phyloP scores from a whole-genome alignment of 2,329 filamentous ascomycete species.

The Scortechinia acanthostroma region DNA sequence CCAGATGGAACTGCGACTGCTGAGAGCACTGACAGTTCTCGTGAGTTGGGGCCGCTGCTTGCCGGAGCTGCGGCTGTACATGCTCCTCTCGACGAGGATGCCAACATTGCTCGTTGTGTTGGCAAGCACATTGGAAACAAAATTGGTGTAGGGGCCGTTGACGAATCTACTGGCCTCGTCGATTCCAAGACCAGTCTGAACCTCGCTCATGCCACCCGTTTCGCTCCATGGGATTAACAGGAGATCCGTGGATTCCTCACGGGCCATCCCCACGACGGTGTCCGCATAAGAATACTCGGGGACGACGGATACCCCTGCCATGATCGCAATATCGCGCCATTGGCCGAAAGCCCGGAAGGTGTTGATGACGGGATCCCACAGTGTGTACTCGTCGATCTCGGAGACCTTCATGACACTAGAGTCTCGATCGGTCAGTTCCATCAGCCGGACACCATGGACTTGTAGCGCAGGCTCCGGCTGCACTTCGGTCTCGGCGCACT shows the following conservation, averaged over 20 bases:
- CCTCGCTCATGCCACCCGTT: constrained; percentile 68
- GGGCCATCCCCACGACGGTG: constrained; percentile 64
- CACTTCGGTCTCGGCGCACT: constrained; percentile 12
- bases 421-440: constrained; percentile 84
- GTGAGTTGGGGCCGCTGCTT: constrained; percentile 28
- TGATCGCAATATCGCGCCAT: constrained; percentile 75
- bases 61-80: constrained; percentile 8
- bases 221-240: constrained; percentile 87
- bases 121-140: constrained; percentile 35
- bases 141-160: constrained; percentile 27
- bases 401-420: constrained; percentile 93
- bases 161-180: constrained; percentile 19
- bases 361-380: constrained; percentile 79
- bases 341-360: constrained; percentile 84
- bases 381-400: constrained; percentile 43
- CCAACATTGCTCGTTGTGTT: constrained; percentile 44
- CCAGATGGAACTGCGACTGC: constrained; percentile 50
- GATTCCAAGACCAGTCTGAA: constrained; percentile 27
- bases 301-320: constrained; percentile 73
- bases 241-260: constrained; percentile 65
- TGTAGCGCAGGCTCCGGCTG: constrained; percentile 35
- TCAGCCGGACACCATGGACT: constrained; percentile 76
- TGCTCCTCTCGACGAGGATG: neutral
- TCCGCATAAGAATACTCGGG: constrained; percentile 74
- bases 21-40: constrained; percentile 45